These are phyloP conservation scores for Tilletia indica DNA, from an alignment of 1,284 basidiomycete genomes.

Conservation along the genomic window DNA sequence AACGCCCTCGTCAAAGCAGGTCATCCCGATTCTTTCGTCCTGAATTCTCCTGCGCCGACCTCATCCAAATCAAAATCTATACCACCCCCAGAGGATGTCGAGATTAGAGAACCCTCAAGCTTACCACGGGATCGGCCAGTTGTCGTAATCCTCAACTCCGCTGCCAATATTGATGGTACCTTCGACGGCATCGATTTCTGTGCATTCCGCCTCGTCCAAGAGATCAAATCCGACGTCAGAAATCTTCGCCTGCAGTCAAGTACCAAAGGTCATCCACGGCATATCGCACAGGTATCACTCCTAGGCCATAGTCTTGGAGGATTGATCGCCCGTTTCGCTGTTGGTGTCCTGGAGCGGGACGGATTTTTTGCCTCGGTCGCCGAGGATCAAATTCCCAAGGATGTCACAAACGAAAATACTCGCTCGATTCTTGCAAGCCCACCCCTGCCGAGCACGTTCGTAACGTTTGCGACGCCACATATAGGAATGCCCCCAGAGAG, in stretches of 20 bases:
- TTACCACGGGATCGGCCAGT: constrained; percentile 4
- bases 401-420: not conserved
- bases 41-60: not conserved
- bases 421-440: not conserved
- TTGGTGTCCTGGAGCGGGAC: constrained; percentile 68
- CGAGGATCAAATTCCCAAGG: not conserved
- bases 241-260: constrained; percentile 19
- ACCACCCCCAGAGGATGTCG: not conserved
- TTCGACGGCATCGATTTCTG: constrained; percentile 76
- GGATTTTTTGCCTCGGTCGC: constrained; percentile 29
- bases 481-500: constrained; percentile 61
- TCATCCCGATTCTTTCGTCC: not conserved
- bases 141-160: constrained; percentile 63
- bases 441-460: constrained; percentile 59
- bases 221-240: constrained; percentile 57
- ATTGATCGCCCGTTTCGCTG: constrained; percentile 71
- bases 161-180: constrained; percentile 66
- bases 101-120: not conserved
- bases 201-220: constrained; percentile 68
- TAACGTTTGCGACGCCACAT: constrained; percentile 78
- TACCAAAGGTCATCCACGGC: not conserved
- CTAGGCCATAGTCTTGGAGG: constrained; percentile 73
- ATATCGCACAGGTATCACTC: not conserved
- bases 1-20: not conserved
- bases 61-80: not conserved